Evolutionary conservation across 805 yeast species (phyloP), one percentile per base, ranked within the genome.

Genomic region (Ogataea corticis): DNA sequence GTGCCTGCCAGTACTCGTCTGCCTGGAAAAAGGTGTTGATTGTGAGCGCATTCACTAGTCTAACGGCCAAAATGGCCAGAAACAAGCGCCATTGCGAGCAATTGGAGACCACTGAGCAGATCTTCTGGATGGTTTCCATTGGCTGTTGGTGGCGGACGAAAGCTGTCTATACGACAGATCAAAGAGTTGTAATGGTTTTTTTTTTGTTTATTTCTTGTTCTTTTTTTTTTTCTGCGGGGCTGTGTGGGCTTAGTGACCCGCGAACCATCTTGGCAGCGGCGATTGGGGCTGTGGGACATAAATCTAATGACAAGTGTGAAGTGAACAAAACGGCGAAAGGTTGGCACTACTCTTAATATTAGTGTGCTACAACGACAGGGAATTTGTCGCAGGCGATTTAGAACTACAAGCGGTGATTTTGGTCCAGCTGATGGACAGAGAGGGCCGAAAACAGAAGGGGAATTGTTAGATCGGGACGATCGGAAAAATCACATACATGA

Each of bases 1-100:
- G 68, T 0, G 91, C 73, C 66, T 94, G 99, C 82, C 84, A 94
- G 66, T 75, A 94, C 65, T 94, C 99, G 64, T 94, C 99, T 0
- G 99, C 92, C 63, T 94, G 99, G 67, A 94, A 94, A 61, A 81
- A 94, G 0, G 98, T 89, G 44, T 61, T 61, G 4, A 80, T 77
- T 1, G 82, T 62, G 18, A 86, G 59, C 0, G 95, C 79, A 63
- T 90, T 89, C 56, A 77, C 27, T 9, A 83, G 50, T 32, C 96
- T 65, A n/a, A 76, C 51, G 0, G 69, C 40, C 2, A 79, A 45
- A 5, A 79, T 38, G 3, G 42, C 10, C 1, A 37, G 16, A 36
- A 56, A 38, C 15, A 32, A 38, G 9, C 29, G 11, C 16, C n/a
- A 31, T 4, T 12, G 11, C 17, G 41, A 12, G 18, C 13, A 33